These are phyloP conservation scores for Misopates orontium DNA, from an alignment of 257 asterid species.

Conservation along the genomic window DNA sequence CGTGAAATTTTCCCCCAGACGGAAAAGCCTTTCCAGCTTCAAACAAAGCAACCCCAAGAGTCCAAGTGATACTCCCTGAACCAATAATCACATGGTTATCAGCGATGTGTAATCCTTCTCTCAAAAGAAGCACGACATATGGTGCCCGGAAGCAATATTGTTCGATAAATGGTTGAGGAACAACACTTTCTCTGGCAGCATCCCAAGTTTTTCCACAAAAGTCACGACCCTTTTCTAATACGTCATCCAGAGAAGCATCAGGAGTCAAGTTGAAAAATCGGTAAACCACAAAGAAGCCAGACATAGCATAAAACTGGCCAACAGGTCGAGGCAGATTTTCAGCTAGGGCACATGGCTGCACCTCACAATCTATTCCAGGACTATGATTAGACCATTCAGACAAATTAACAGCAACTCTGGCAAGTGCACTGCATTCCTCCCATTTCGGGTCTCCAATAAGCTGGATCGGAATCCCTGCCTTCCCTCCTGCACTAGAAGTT, in stretches of 20 bases:
- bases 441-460: slow-evolving; percentile 84
- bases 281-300: slow-evolving; percentile 91
- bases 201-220: slow-evolving; percentile 80
- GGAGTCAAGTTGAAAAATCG: slow-evolving; percentile 67
- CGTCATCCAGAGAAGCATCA: slow-evolving; percentile 66
- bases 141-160: slow-evolving; percentile 98
- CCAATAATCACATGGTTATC: slow-evolving; percentile 67
- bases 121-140: slow-evolving; percentile 65
- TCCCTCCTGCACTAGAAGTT: slow-evolving; percentile 42
- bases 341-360: slow-evolving; percentile 85
- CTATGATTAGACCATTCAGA: slow-evolving; percentile 77
- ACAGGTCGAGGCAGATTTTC: slow-evolving; percentile 72
- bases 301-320: slow-evolving; percentile 89
- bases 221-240: slow-evolving; percentile 72
- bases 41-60: slow-evolving; percentile 89
- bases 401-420: slow-evolving; percentile 70
- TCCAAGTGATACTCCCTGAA: slow-evolving; percentile 98
- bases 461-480: slow-evolving; percentile 52
- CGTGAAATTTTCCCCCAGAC: slow-evolving; percentile 36
- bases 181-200: slow-evolving; percentile 73
- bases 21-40: slow-evolving; percentile 90
- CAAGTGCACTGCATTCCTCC: slow-evolving; percentile 84
- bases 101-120: slow-evolving; percentile 92
- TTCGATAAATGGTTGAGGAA: slow-evolving; percentile 92
- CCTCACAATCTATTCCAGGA: slow-evolving; percentile 67